These are phyloP conservation scores for Carallia pectinifolia DNA, from an alignment of 345 rosid species.

Conservation along the genomic window DNA sequence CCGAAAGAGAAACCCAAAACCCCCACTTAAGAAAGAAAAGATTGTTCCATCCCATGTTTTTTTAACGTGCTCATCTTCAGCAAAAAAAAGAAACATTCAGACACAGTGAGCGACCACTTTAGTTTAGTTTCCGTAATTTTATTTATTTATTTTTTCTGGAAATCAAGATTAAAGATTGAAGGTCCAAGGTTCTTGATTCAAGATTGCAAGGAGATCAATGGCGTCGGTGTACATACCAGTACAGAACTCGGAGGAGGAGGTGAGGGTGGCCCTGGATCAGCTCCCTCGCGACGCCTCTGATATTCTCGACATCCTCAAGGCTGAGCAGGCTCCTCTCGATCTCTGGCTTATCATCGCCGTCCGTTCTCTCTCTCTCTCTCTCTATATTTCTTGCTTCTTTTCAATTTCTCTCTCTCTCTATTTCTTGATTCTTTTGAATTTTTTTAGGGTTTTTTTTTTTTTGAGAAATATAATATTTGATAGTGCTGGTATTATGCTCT, in stretches of 20 bases:
- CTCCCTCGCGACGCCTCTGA: conserved; percentile 97
- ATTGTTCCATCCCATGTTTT: too few relatives aligned
- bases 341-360: conserved; percentile 99
- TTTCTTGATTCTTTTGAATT: background rate
- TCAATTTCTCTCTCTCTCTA: background rate
- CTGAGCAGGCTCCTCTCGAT: conserved; percentile 98
- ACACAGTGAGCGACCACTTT: too few relatives aligned
- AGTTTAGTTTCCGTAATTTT: too few relatives aligned
- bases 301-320: conserved; percentile 96
- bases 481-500: too few relatives aligned
- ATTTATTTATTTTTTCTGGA: too few relatives aligned
- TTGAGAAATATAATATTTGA: too few relatives aligned
- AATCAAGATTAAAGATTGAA: too few relatives aligned
- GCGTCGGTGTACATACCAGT: conserved; percentile 92
- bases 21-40: too few relatives aligned
- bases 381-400: background rate
- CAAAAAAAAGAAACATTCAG: too few relatives aligned
- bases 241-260: conserved; percentile 99
- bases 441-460: background rate
- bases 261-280: conserved; percentile 90
- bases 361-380: conserved; percentile 15
- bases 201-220: conserved; percentile 30
- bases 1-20: too few relatives aligned
- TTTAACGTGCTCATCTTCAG: too few relatives aligned
- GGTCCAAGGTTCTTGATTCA: too few relatives aligned